phyloP scores from a whole-genome alignment of 2,329 filamentous ascomycete species.

The Blastomyces silverae region DNA sequence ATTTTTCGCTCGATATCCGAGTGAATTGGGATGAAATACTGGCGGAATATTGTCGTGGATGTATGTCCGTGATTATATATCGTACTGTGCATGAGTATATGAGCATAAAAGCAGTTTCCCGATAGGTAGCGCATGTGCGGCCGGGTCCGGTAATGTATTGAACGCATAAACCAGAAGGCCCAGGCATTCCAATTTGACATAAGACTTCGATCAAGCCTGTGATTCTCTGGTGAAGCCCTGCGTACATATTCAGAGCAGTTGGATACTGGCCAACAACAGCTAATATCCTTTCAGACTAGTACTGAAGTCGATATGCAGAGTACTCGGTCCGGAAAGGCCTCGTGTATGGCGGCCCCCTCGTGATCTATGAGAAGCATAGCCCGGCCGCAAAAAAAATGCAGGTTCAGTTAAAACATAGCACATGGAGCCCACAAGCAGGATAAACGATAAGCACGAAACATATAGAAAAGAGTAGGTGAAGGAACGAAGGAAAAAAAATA shows the following conservation, averaged over 20 bases:
- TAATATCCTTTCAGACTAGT: background rate
- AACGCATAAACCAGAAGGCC: background rate
- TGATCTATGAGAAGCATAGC: background rate
- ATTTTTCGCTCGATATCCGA: background rate
- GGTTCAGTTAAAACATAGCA: background rate
- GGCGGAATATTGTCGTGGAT: background rate
- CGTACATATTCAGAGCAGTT: background rate
- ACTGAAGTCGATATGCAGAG: background rate
- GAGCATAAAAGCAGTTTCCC: background rate
- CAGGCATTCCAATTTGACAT: background rate
- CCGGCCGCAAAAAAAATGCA: background rate
- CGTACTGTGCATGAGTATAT: no score
- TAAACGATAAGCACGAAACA: background rate
- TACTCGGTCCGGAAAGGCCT: background rate
- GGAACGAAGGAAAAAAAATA: background rate
- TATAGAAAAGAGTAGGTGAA: background rate
- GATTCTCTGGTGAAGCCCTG: background rate
- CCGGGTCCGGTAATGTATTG: background rate
- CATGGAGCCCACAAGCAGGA: background rate
- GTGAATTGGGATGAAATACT: background rate
- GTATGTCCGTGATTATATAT: background rate
- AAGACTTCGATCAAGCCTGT: background rate
- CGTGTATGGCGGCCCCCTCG: background rate
- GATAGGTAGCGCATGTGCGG: background rate
- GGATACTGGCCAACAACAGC: background rate